A percentile compares a stretch with the other conserved stretches of the same genome.
Evolutionary conservation across 805 yeast genomes (phyloP).

Genomic region (Lipomyces anomalus): DNA sequence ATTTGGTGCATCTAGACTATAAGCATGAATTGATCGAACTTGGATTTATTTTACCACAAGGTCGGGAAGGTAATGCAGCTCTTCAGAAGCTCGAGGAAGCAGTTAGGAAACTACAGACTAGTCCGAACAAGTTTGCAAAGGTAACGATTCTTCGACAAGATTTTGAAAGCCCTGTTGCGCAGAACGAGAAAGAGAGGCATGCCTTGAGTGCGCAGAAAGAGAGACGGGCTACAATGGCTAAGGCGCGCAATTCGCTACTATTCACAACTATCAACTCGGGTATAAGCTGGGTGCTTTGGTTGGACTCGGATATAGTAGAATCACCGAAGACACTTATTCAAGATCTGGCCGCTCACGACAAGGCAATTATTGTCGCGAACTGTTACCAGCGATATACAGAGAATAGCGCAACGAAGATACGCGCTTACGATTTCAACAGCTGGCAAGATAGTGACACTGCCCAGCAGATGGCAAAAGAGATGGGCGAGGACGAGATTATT

Average conservation of each 20-base stretch:
- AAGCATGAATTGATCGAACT: conserved; percentile 81
- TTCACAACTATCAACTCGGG: conserved; percentile 85
- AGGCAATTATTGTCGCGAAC: conserved; percentile 85
- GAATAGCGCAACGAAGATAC: conserved; percentile 50
- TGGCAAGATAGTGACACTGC: conserved; percentile 78
- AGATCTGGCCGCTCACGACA: conserved; percentile 79
- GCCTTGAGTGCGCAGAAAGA: conserved; percentile 80
- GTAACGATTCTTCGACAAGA: conserved; percentile 90
- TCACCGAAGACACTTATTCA: conserved; percentile 78
- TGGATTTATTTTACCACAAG: conserved; percentile 88
- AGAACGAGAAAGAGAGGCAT: conserved; percentile 70
- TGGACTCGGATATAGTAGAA: conserved; percentile 91
- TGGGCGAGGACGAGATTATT: conserved; percentile 84
- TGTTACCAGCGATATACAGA: conserved; percentile 80
- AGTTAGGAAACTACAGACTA: conserved; percentile 63
- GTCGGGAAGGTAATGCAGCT: conserved; percentile 74
- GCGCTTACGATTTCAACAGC: conserved; percentile 94
- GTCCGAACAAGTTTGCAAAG: conserved; percentile 69
- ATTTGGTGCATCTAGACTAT: conserved; percentile 65
- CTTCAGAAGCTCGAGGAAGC: conserved; percentile 66
- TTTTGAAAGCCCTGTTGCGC: conserved; percentile 61
- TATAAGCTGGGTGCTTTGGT: conserved; percentile 94
- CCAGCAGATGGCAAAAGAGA: conserved; percentile 57
- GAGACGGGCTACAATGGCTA: conserved; percentile 84
- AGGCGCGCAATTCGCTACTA: conserved; percentile 85